Conservation (phyloP, 2,329 filamentous ascomycete genomes). For the Fusarium decemcellulare region DNA sequence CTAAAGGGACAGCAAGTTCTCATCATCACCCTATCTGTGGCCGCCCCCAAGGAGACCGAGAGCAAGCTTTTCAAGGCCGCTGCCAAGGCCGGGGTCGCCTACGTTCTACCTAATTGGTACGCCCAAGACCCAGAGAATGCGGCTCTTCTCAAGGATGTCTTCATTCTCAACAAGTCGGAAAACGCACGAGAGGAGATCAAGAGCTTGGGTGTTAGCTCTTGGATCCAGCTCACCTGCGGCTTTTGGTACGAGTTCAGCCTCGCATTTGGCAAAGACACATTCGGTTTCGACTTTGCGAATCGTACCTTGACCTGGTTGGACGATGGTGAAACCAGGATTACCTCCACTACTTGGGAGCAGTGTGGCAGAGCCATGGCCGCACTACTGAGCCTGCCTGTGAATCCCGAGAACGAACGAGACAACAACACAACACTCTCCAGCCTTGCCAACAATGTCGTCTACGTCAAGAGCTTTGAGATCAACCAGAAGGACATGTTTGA, state of each 20-base stretch:
- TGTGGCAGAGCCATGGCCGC: conserved; percentile 65
- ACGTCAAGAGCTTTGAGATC: conserved; percentile 68
- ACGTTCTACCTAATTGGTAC: conserved; percentile 66
- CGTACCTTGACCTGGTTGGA: conserved; percentile 64
- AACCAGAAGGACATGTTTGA: conserved; percentile 75
- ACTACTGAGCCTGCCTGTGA: conserved; percentile 61
- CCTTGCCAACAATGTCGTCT: conserved; percentile 62
- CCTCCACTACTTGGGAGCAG: conserved; percentile 65
- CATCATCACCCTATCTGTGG: conserved; percentile 63
- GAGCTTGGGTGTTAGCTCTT: conserved; percentile 54
- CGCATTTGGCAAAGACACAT: conserved; percentile 53
- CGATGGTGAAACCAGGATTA: conserved; percentile 56
- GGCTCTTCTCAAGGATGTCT: conserved; percentile 48
- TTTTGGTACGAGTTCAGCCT: conserved; percentile 70
- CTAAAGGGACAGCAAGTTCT: conserved; percentile 68
- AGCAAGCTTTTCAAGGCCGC: conserved; percentile 64
- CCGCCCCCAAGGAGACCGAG: conserved; percentile 58
- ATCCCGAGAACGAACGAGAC: conserved; percentile 55
- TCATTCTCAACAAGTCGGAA: conserved; percentile 39
- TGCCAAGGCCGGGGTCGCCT: conserved; percentile 64
- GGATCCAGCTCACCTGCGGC: conserved; percentile 65
- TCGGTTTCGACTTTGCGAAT: conserved; percentile 64
- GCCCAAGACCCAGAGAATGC: conserved; percentile 49
- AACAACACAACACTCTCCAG: conserved; percentile 53
- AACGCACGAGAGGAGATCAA: conserved; percentile 55